Conservation (phyloP, 2,329 filamentous ascomycete genomes). For the Aspergillaceae sp. region DNA sequence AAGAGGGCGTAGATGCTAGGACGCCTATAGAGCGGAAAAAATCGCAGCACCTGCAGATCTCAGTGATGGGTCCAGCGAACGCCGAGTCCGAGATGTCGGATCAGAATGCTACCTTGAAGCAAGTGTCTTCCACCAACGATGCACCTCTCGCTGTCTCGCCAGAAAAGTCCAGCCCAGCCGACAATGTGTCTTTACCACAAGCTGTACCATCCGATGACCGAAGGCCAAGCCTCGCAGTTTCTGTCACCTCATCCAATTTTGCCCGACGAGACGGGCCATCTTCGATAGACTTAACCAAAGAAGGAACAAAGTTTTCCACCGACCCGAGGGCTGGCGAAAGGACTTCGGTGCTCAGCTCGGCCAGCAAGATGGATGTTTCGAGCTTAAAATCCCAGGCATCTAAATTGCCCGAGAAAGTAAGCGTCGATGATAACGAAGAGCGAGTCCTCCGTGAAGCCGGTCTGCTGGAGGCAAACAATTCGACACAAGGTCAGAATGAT, state of each 20-base stretch:
- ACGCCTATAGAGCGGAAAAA: slow-evolving; percentile 17
- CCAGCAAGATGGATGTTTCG: slow-evolving; percentile 28
- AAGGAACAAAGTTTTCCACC: slow-evolving; percentile 20
- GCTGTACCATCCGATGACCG: slow-evolving; percentile 16
- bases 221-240: slow-evolving; percentile 25
- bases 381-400: slow-evolving; percentile 28
- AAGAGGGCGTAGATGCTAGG: slow-evolving; percentile 45
- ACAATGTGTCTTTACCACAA: slow-evolving; percentile 15
- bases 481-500: slow-evolving; percentile 35
- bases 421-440: slow-evolving; percentile 58
- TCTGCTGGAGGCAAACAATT: slow-evolving; percentile 46
- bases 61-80: slow-evolving; percentile 6
- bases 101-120: slow-evolving; percentile 4
- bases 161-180: slow-evolving; percentile 10
- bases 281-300: slow-evolving; percentile 18
- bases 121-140: slow-evolving; percentile 6
- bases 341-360: slow-evolving; percentile 30
- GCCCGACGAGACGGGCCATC: slow-evolving; percentile 18
- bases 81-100: slow-evolving; percentile 8
- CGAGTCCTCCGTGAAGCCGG: slow-evolving; percentile 61
- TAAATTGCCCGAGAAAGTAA: slow-evolving; percentile 26
- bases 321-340: slow-evolving; percentile 24
- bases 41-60: slow-evolving; percentile 10
- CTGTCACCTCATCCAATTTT: slow-evolving; percentile 25
- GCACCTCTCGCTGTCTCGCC: slow-evolving; percentile 6